phyloP scores from a whole-genome alignment of 139 green algal genomes.

The Volvox reticuliferus region DNA sequence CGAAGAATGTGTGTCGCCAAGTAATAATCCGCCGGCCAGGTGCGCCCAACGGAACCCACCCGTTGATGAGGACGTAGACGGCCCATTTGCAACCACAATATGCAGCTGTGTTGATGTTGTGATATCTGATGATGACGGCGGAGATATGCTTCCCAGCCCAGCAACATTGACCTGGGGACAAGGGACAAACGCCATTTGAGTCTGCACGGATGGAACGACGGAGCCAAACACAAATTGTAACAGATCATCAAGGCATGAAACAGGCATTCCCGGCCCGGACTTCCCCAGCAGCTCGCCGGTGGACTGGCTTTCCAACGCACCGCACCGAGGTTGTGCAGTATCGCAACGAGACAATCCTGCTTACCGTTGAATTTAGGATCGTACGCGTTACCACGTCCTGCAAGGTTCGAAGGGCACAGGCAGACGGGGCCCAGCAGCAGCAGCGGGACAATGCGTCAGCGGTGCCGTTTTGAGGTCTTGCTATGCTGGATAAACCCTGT shows the following conservation, averaged over 20 bases:
- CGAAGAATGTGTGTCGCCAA: too few relatives aligned
- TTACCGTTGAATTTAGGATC: neutral
- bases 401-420: neutral
- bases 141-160: neutral
- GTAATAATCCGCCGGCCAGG: too few relatives aligned
- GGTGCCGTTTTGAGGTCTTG: too few relatives aligned
- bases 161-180: neutral
- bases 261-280: too few relatives aligned
- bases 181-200: neutral
- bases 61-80: neutral
- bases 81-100: neutral
- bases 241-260: too few relatives aligned
- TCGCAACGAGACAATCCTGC: neutral
- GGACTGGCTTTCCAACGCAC: too few relatives aligned
- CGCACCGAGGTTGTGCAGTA: too few relatives aligned
- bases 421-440: neutral
- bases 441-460: too few relatives aligned
- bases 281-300: too few relatives aligned
- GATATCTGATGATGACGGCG: neutral
- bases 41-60: neutral
- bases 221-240: too few relatives aligned
- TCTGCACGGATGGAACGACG: neutral
- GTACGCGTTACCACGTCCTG: neutral
- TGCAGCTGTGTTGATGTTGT: neutral
- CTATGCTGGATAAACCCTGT: too few relatives aligned